Evolutionary conservation across 306 rosid species (phyloP), one percentile per base, ranked within the genome.

Genomic region (Casuarina equisetifolia): DNA sequence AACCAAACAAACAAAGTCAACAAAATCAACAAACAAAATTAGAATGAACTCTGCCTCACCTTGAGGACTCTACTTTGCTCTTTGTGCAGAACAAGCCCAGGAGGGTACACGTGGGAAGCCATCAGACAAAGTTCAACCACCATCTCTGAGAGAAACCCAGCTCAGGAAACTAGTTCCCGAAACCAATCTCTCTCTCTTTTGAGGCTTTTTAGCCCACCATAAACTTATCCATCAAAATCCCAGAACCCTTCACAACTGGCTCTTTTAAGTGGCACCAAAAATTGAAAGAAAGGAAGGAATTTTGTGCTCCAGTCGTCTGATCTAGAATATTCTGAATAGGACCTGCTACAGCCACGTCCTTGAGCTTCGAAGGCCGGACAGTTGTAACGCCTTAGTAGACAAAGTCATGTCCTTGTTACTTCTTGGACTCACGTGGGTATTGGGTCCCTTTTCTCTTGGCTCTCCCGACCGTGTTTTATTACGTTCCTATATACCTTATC

Each of bases 81-180:
- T 80, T 81, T 93, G 62, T 82, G 89, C 57, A 88, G 75, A 77
- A 83, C 84, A 62, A 85, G 86, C 19, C 88, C 90, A 40, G 90
- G 80, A 77, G 89, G 91, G 81, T 82, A 89, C 43, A 82, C 87
- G 74, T 85, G 88, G 74, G 96, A 89, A 78, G 98, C 95, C 94
- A 90, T 89, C 57, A 88, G 68, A 80, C 89, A 85, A 36, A 89
- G 81, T 57, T 83, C 84, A 66, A 78, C 82, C 43, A 80, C 80
- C 95, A 90, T 84, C 6, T 13, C 82, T 39, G 44, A 74, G 76
- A 72, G 87, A 75, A 79, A 77, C 87, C 78, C 76, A 72, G 81
- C 42, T 73, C 35, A 36, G 82, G 63, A 74, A 76, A 76, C 68
- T 38, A 71, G 73, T 53, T 70, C 73, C 79, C 25, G 50, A 81